A percentile compares a stretch with the other conserved stretches of the same genome.
phyloP scores from a whole-genome alignment of 2,329 filamentous ascomycete species.

The Claviceps digitariae region DNA sequence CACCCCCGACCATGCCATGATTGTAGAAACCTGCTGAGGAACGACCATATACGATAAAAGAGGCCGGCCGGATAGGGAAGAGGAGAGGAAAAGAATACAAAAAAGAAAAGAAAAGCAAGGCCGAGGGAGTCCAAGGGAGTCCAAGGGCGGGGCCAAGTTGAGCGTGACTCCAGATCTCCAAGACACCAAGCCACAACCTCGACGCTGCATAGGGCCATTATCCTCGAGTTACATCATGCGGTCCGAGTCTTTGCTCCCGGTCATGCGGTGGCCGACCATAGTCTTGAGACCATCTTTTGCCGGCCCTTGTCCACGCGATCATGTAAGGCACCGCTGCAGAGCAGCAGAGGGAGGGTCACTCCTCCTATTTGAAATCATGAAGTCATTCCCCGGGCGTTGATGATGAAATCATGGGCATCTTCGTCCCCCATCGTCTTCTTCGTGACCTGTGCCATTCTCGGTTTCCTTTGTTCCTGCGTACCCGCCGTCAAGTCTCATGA shows the following conservation, averaged over 20 bases:
- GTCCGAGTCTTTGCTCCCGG: constrained; percentile 12
- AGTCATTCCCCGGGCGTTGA: neutral
- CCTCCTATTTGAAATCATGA: neutral
- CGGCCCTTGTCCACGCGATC: constrained; percentile 14
- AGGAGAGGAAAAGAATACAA: neutral
- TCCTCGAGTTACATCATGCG: constrained; percentile 17
- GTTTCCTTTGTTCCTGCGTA: constrained; percentile 3
- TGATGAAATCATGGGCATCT: neutral
- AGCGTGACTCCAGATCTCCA: constrained; percentile 23
- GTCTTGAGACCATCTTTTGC: constrained; percentile 7
- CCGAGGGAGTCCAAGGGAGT: neutral
- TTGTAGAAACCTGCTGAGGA: neutral
- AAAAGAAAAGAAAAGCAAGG: neutral
- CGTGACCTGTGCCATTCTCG: constrained; percentile 2
- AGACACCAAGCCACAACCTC: constrained; percentile 21
- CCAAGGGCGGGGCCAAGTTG: constrained; percentile 11
- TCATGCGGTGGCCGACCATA: constrained; percentile 13
- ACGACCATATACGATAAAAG: too few species aligned
- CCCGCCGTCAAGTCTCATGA: neutral
- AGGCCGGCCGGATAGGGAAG: neutral
- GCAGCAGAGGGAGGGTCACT: constrained; percentile 8
- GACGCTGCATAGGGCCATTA: constrained; percentile 11
- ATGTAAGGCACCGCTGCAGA: constrained; percentile 15
- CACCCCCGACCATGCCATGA: neutral
- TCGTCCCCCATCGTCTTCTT: neutral